These are phyloP conservation scores for Lyophyllum decastes DNA, from an alignment of 768 basidiomycete species.

Conservation along the genomic window DNA sequence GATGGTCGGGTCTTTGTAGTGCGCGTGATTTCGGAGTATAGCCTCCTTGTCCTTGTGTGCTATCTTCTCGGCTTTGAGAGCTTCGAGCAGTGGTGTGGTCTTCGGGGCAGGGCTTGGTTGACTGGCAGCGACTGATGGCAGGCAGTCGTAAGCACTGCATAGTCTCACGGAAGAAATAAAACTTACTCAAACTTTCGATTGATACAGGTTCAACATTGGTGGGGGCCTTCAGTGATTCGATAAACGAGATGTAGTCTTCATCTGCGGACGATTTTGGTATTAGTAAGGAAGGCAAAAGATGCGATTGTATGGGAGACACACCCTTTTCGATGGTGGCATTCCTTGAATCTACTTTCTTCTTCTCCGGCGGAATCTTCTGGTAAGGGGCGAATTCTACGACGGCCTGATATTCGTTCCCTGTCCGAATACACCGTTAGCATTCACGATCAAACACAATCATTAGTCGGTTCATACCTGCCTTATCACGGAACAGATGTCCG, in stretches of 20 bases:
- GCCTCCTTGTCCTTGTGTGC: conserved; percentile 73
- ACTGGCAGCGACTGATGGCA: conserved; percentile 57
- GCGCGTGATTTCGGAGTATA: conserved; percentile 71
- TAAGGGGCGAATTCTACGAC: conserved; percentile 94
- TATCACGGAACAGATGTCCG: conserved; percentile 90
- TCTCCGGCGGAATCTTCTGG: conserved; percentile 79
- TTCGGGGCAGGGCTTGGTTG: conserved; percentile 66
- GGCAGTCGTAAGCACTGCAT: not conserved
- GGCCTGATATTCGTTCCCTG: conserved; percentile 86
- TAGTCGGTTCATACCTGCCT: conserved; percentile 64
- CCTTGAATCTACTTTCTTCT: conserved; percentile 75
- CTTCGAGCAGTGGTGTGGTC: conserved; percentile 90
- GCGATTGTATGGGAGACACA: conserved; percentile 28
- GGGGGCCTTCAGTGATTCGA: conserved; percentile 65
- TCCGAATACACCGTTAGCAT: not conserved
- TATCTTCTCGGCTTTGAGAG: conserved; percentile 82
- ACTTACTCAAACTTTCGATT: conserved; percentile 64
- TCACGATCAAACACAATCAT: not conserved
- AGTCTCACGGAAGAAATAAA: not conserved
- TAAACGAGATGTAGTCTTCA: conserved; percentile 81
- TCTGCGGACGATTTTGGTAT: conserved; percentile 42
- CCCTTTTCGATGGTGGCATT: conserved; percentile 92
- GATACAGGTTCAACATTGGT: conserved; percentile 55
- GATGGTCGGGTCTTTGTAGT: conserved; percentile 57
- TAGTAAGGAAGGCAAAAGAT: not conserved